phyloP scores from a whole-genome alignment of 78 protist species.

The Tieghemostelium lacteum region DNA sequence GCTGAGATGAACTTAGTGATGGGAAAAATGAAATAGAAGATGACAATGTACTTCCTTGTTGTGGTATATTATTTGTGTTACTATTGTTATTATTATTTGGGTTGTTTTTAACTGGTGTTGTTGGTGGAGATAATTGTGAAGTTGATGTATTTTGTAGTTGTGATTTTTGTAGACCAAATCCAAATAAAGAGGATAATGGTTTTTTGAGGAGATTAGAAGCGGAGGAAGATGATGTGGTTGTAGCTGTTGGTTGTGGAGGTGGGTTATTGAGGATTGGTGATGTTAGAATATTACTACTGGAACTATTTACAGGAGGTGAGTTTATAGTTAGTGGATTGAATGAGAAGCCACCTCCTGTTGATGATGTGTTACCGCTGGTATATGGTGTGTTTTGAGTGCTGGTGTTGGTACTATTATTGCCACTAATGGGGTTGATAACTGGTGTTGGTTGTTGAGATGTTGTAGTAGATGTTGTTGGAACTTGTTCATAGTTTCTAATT shows the following conservation, averaged over 20 bases:
- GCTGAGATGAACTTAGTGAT: not conserved
- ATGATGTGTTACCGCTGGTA: too few relatives aligned
- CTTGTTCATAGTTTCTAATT: too few relatives aligned
- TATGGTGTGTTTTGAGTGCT: not conserved
- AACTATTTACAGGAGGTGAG: not conserved
- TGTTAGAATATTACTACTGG: not conserved
- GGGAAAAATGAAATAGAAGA: not conserved
- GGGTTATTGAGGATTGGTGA: not conserved
- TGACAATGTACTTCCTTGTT: not conserved
- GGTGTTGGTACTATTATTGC: too few relatives aligned
- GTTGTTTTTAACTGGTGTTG: not conserved
- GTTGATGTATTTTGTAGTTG: constrained; percentile 1
- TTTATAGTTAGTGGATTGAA: not conserved
- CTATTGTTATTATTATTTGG: not conserved
- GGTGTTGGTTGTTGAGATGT: not conserved
- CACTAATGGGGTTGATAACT: not conserved
- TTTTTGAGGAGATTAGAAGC: not conserved
- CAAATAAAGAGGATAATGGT: constrained; percentile 60
- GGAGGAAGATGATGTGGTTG: not conserved
- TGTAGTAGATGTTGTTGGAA: not conserved
- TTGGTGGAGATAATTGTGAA: constrained; percentile 2
- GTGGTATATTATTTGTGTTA: not conserved
- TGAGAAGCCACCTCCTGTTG: too few relatives aligned
- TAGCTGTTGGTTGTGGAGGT: not conserved
- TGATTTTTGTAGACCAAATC: constrained; percentile 19